Base-by-base conservation (phyloP, 805 yeast species). In the Candida morakotiae region DNA sequence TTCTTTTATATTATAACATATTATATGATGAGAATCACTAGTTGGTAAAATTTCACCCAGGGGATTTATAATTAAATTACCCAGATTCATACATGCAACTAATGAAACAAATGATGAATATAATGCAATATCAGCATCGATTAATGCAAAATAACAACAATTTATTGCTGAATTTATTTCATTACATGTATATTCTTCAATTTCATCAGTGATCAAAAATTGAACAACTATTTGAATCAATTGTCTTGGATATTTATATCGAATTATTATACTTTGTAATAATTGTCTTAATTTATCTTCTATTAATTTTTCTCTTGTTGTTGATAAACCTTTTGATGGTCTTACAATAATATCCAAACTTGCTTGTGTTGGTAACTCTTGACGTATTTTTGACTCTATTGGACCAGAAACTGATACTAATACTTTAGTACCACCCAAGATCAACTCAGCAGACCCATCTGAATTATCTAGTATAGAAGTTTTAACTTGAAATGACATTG, bases 391-490 rank as follows among this genome's bases (percentile, higher is more conserved):
- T 9, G 87, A 81, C 51, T 91, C 97, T 21, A 91, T 73, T 0
- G 98, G 98, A 0, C 98, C 98, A 1, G 89, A 75, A 1, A 91
- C 89, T 0, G 96, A 79, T 29, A 82, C 77, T 2, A 89, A 60
- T 2, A 84, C 79, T 39, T 74, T 74, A 1, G 83, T 76, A 3
- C 34, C 34, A 2, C 73, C 77, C n/a, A 62, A 55, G 11, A 61
- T 54, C 39, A 80, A 66, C 17, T 73, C 73, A 1, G 91, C 80
- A 1, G 95, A 85, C 1, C 97, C 97, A 56, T 87, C 96, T 2
- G 82, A 91, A 44, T 78, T 73, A 38, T 64, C 61, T 33, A 87
- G 59, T 3, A 65, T 44, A 16, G 58, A 55, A 26, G 53, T 53
- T 39, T 35, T 46, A 28, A 47, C 56, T 47, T 35, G 40, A 28